Evolutionary conservation across 306 rosid genomes (phyloP).

Genomic region (Dicorynia guianensis): DNA sequence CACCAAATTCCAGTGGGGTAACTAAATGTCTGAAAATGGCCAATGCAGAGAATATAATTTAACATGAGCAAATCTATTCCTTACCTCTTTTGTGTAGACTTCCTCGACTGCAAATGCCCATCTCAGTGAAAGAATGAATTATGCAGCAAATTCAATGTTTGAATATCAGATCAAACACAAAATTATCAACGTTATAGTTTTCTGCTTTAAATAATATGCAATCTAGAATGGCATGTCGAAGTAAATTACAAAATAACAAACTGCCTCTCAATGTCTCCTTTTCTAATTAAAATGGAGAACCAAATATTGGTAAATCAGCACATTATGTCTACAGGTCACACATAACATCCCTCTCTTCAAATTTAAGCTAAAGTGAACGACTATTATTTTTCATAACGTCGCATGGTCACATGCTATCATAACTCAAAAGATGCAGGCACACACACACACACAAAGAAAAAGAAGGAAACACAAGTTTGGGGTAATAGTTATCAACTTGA

Average conservation of each 20-base stretch:
- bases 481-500: neutral
- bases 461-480: neutral
- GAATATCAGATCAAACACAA: constrained; percentile 45
- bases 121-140: constrained; percentile 45
- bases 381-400: neutral
- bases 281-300: neutral
- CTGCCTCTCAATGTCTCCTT: neutral
- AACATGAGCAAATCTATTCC: constrained; percentile 12
- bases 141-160: constrained; percentile 50
- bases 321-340: constrained; percentile 1
- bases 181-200: constrained; percentile 15
- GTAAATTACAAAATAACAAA: neutral
- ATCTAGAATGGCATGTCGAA: constrained; percentile 2
- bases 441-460: neutral
- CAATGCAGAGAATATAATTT: constrained; percentile 11
- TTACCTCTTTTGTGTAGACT: constrained; percentile 82
- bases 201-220: constrained; percentile 17
- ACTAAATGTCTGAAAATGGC: neutral
- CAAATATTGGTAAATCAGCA: constrained; percentile 6
- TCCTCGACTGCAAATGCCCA: constrained; percentile 74
- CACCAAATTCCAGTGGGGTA: constrained; percentile 16
- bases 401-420: constrained; percentile 2
- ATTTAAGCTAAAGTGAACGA: constrained; percentile 2
- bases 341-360: constrained; percentile 5
- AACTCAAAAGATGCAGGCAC: neutral